Base-by-base conservation (phyloP, 2,329 filamentous ascomycete species). In the Tolypocladium guangdongense region DNA sequence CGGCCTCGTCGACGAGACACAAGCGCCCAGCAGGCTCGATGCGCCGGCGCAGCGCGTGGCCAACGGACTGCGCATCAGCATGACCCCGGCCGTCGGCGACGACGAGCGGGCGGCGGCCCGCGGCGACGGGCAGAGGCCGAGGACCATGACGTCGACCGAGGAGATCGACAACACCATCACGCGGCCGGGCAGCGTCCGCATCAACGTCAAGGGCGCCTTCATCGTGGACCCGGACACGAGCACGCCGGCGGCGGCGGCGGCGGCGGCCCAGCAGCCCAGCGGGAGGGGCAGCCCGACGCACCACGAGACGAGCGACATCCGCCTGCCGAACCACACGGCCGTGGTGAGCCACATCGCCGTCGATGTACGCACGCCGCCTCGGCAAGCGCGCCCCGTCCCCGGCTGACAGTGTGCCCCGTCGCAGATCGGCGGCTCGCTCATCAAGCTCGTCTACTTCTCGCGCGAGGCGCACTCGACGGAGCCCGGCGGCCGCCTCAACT, bases 401-500 rank as follows among this genome's bases (percentile, higher is more conserved):
- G 49, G 33, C 47, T 27, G 20, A 41, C 43, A 12, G 43, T 38
- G 3, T n/a, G n/a, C n/a, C 18, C 27, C n/a, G 16, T 27, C 11
- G 49, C 67, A 96, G 88, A 97, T 99, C 69, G 93, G 93, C 59
- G 93, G 93, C 60, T 95, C 91, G 18, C 78, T 99, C 36, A 91
- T 90, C 59, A 99, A 99, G 74, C 82, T 99, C 47, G 93, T 99
- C 56, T 99, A 96, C 75, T 97, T 97, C 60, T 93, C 91, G 20
- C 87, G 89, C 59, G 93, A 97, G 71, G 81, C 87, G 43, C 81
- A 87, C 65, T 87, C 86, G 14, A 81, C 78, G 32, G 87, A 91
- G 61, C 84, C 87, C 50, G 93, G 93, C 53, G 93, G 93, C 53
- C 84, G 93, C 27, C 77, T 99, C 52, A 96, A 96, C 71, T 99